Base-by-base conservation (phyloP, 2,329 filamentous ascomycete genomes). In the Ophiocordyceps unilateralis region DNA sequence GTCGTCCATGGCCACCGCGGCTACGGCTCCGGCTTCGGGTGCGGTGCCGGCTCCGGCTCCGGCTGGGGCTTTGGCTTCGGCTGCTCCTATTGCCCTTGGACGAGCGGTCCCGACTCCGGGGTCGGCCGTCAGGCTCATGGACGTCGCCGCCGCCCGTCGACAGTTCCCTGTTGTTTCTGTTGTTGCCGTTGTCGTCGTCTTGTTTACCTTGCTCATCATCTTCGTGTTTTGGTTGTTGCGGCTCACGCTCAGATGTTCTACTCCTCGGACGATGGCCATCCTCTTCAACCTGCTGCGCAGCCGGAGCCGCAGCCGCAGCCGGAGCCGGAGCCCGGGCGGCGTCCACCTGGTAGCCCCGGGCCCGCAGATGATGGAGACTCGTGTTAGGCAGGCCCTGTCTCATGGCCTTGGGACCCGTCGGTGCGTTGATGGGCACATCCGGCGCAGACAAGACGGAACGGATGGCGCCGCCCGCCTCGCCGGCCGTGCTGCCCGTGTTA, bases 341-440 rank as follows among this genome's bases (percentile, higher is more conserved):
- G 51, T 59, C 61, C 32, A 71, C 62, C 49, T 59, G 68, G 54
- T 63, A 66, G 34, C 68, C 69, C 48, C 68, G 61, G 21, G 72
- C 72, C 48, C 76, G 67, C 58, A 79, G 58, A 52, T 82, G 74
- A 49, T 78, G 73, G 43, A 83, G 73, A 50, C 83, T 84, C 45
- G 81, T 88, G 59, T 93, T 93, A 42, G 84, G 83, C 11, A 87
- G 68, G 6, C 87, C 86, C 61, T 91, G 82, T 48, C 89, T 76
- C 85, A 96, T 93, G 17, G 91, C 91, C 62, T 91, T 88, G 40
- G 91, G 91, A 10, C 88, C 91, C 43, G 83, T 93, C 23, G 91
- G 91, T 23, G 91, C 91, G 63, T 71, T 85, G 63, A 78, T 60
- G 39, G 76, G 76, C 42, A 64, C 60, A 52, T 65, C 59, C 48